Evolutionary conservation across 495 filamentous ascomycete species (phyloP).

Genomic region (Daldinia loculata): DNA sequence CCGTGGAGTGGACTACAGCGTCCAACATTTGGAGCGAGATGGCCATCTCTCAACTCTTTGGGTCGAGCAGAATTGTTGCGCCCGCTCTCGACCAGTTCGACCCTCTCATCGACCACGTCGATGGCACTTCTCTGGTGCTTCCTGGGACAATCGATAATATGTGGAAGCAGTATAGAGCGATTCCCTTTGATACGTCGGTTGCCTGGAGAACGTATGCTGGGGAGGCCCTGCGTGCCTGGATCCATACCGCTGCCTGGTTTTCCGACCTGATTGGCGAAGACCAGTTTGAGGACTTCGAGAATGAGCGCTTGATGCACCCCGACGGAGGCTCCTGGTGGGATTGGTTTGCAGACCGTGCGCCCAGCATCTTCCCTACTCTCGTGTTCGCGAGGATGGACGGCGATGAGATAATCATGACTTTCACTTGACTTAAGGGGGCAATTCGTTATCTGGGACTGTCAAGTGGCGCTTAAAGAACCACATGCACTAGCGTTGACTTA

Average conservation of each 20-base stretch:
- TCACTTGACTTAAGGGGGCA: neutral
- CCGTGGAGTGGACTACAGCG: neutral
- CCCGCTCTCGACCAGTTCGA: neutral
- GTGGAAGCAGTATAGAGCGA: neutral
- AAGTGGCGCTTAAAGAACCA: neutral
- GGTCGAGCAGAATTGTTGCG: neutral
- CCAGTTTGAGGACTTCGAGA: neutral
- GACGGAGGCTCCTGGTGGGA: slow-evolving; percentile 23
- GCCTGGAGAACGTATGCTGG: neutral
- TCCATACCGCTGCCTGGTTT: neutral
- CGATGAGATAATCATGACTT: neutral
- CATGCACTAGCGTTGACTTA: neutral
- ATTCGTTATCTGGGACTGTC: neutral
- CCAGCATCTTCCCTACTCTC: neutral
- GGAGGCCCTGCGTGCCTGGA: neutral
- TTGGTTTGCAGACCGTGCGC: neutral
- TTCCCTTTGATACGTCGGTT: neutral
- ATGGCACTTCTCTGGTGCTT: neutral
- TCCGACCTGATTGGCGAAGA: neutral
- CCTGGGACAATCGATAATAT: neutral
- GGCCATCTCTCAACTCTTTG: slow-evolving; percentile 2
- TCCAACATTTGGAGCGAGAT: neutral
- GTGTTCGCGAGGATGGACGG: neutral
- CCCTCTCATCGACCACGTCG: neutral
- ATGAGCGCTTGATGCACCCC: slow-evolving; percentile 9